A percentile compares a stretch with the other conserved stretches of the same genome.
phyloP scores from a whole-genome alignment of 2,329 filamentous ascomycete genomes.

The Madurella fahalii region DNA sequence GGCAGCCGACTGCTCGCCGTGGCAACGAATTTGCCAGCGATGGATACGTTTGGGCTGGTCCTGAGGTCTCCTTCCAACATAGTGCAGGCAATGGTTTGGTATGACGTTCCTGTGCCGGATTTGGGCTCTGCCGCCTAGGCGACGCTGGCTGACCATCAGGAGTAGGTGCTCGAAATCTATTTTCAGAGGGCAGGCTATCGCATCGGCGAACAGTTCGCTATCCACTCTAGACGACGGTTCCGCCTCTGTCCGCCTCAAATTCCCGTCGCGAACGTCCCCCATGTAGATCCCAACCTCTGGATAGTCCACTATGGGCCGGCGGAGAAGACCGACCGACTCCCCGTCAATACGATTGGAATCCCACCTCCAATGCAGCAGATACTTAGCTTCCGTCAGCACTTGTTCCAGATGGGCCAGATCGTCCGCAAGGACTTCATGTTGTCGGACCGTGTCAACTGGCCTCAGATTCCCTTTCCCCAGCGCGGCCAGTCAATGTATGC shows the following conservation, averaged over 20 bases:
- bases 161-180: constrained; percentile 81
- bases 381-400: constrained; percentile 60
- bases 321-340: constrained; percentile 69
- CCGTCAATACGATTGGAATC: constrained; percentile 62
- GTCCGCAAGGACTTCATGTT: constrained; percentile 93
- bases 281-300: constrained; percentile 79
- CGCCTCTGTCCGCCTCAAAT: constrained; percentile 70
- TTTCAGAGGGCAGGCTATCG: constrained; percentile 78
- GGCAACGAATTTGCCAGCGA: constrained; percentile 79
- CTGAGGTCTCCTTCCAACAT: constrained; percentile 71
- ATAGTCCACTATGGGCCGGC: constrained; percentile 84
- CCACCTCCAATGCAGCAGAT: constrained; percentile 57
- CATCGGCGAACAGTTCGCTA: constrained; percentile 68
- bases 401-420: constrained; percentile 72
- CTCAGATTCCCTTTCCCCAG: constrained; percentile 68
- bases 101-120: constrained; percentile 27
- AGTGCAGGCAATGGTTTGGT: constrained; percentile 62
- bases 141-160: neutral
- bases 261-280: constrained; percentile 64
- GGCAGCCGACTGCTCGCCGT: constrained; percentile 74
- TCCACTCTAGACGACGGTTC: constrained; percentile 79
- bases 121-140: neutral
- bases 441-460: constrained; percentile 85
- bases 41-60: constrained; percentile 85
- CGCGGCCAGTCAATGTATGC: constrained; percentile 50